Evolutionary conservation across 495 filamentous ascomycete species (phyloP).

Genomic region (Oidiodendron maius): DNA sequence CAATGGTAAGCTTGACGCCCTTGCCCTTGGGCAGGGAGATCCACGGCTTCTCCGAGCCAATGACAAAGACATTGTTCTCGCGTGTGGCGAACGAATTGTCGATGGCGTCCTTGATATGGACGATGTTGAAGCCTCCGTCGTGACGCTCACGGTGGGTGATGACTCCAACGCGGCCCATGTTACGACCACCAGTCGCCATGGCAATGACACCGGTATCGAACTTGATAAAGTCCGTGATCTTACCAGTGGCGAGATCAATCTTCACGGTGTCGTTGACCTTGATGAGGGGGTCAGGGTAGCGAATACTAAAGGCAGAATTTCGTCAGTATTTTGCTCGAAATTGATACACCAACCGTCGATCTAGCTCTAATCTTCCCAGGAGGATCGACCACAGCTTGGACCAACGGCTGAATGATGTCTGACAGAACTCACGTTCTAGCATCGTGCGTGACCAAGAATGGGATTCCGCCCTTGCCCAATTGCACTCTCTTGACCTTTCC

Average conservation of each 20-base stretch:
- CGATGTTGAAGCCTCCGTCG: slow-evolving; percentile 99
- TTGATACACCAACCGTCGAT: slow-evolving; percentile 33
- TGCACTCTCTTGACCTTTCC: slow-evolving; percentile 99
- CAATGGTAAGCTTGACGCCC: slow-evolving; percentile 98
- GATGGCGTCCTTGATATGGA: slow-evolving; percentile 98
- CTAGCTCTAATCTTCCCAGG: slow-evolving; percentile 22
- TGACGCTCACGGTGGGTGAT: slow-evolving; percentile 99
- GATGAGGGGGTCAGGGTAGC: slow-evolving; percentile 95
- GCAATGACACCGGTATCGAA: slow-evolving; percentile 97
- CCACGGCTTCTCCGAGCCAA: slow-evolving; percentile 97
- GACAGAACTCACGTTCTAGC: slow-evolving; percentile 97
- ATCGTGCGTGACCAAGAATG: slow-evolving; percentile 99
- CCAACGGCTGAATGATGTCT: slow-evolving; percentile 98
- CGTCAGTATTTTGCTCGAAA: slow-evolving; percentile 18
- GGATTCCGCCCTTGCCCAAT: slow-evolving; percentile 97
- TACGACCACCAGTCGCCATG: slow-evolving; percentile 98
- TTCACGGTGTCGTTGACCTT: slow-evolving; percentile 99
- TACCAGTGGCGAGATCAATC: slow-evolving; percentile 93
- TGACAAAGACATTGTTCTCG: slow-evolving; percentile 97
- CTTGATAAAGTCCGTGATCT: slow-evolving; percentile 91
- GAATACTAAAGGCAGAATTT: slow-evolving; percentile 62
- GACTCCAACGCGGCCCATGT: slow-evolving; percentile 99
- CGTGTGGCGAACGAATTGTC: slow-evolving; percentile 99
- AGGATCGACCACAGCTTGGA: slow-evolving; percentile 90
- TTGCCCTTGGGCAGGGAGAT: slow-evolving; percentile 98